A percentile compares a stretch with the other conserved stretches of the same genome.
These are phyloP conservation scores for Skeletonema tropicum DNA, from an alignment of 108 stramenopile genomes.

Conservation along the genomic window DNA sequence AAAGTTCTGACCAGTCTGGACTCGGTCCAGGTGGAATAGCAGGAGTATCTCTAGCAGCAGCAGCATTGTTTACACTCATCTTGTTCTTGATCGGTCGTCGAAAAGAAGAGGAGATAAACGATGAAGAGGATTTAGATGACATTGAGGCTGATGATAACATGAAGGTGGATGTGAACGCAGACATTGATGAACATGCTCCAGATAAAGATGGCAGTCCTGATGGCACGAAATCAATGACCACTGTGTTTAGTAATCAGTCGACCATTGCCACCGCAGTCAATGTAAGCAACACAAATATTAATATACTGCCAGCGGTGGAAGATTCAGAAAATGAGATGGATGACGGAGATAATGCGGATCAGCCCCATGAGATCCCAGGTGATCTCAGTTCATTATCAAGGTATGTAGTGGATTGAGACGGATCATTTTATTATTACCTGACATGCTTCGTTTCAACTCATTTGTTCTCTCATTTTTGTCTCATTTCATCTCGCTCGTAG, in stretches of 20 bases:
- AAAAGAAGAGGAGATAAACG: constrained; percentile 2
- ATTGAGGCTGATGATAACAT: background rate
- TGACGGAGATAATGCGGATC: constrained; percentile 9
- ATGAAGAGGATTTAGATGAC: background rate
- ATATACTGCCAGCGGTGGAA: constrained; percentile 13
- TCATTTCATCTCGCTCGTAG: background rate
- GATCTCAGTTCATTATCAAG: background rate
- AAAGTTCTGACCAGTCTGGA: background rate
- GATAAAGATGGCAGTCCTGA: constrained; percentile 10
- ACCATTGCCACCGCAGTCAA: constrained; percentile 6
- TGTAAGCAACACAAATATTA: background rate
- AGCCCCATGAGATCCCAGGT: background rate
- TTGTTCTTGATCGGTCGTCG: constrained; percentile 8
- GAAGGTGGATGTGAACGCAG: constrained; percentile 3
- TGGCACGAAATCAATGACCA: constrained; percentile 30
- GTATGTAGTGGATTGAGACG: background rate
- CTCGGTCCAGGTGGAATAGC: constrained; percentile 3
- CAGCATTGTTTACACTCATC: constrained; percentile 14
- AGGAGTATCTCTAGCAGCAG: constrained; percentile 21
- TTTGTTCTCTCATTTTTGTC: background rate
- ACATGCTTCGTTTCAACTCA: no score
- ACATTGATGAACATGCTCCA: background rate
- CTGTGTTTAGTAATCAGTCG: constrained; percentile 7
- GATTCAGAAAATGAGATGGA: constrained; percentile 15
- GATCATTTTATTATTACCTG: no score